phyloP scores from a whole-genome alignment of 139 green algal species.

The Tetraselmis chui region DNA sequence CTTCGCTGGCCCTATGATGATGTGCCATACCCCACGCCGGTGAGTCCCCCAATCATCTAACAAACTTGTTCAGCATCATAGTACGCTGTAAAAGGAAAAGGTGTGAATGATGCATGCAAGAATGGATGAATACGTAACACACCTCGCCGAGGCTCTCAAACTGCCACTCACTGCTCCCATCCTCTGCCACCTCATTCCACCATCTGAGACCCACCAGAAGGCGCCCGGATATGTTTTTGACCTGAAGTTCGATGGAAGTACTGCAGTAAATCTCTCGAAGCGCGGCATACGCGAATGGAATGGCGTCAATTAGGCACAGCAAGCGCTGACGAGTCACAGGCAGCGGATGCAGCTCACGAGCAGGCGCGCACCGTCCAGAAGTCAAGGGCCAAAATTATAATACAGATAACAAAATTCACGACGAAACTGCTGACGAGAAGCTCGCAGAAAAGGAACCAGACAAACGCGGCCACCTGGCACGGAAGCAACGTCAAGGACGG shows the following conservation, averaged over 20 bases:
- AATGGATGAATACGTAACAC: neutral
- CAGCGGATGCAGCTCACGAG: neutral
- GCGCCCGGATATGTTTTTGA: constrained; percentile 90
- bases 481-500: too few species aligned
- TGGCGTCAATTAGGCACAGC: too few species aligned
- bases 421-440: constrained; percentile 62
- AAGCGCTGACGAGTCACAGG: too few species aligned
- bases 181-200: constrained; percentile 94
- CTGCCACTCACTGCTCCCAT: constrained; percentile 77
- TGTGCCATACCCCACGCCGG: neutral
- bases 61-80: neutral
- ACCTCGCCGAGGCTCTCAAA: constrained; percentile 80
- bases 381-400: constrained; percentile 74
- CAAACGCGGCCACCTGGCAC: constrained; percentile 43
- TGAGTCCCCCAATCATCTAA: too few species aligned
- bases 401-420: constrained; percentile 75
- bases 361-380: constrained; percentile 77
- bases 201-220: constrained; percentile 88
- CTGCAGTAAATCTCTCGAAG: neutral
- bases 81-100: neutral
- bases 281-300: too few species aligned
- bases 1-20: constrained; percentile 46
- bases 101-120: neutral
- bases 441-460: constrained; percentile 61
- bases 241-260: constrained; percentile 27